Evolutionary conservation across 75 land plant genomes (phyloP), one percentile per base, ranked within the genome.

Genomic region (Cunninghamia lanceolata): DNA sequence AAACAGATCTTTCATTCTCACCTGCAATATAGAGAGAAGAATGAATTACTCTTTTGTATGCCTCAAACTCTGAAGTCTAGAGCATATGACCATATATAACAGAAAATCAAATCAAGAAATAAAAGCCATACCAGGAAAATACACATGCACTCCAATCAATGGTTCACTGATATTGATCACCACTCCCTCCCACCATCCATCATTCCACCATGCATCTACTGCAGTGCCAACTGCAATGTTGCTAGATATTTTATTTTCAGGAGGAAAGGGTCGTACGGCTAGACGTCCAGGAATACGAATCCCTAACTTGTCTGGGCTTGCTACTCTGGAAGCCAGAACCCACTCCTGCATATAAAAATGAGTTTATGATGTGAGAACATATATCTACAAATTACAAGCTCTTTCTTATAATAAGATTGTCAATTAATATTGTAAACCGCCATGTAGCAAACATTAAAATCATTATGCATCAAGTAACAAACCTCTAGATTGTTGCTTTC

Each of bases 181-280:
- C 74, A 96, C 90, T 13, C 99, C 99, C 89, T 97, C 99, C 99
- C 99, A 97, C 99, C 98, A 97, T 10, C 98, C 99, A 91, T 97
- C 98, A 92, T 92, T 90, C 98, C 96, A 94, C 98, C 99, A 91
- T 4, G 89, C 98, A 85, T 96, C 98, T 34, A 97, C 98, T 45
- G 88, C 86, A 50, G 89, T 45, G 0, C 96, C 96, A 83, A 91
- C 87, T 70, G 76, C 86, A 70, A 92, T 84, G 43, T 77, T 86
- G 68, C 76, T 80, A 39, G 89, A 79, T 13, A 84, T 83, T 54
- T 59, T 87, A 73, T 79, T 81, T 9, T 28, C 9, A 5, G 84
- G 34, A 16, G 93, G 92, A 35, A 36, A 79, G 3, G 99, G 99
- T 0, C 99, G 88, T 66, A 97, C 70, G 78, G 89, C 89, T 0